Evolutionary conservation across 148 eudicot species (phyloP), one percentile per base, ranked within the genome.

Genomic region (Dianthus caryophyllus): DNA sequence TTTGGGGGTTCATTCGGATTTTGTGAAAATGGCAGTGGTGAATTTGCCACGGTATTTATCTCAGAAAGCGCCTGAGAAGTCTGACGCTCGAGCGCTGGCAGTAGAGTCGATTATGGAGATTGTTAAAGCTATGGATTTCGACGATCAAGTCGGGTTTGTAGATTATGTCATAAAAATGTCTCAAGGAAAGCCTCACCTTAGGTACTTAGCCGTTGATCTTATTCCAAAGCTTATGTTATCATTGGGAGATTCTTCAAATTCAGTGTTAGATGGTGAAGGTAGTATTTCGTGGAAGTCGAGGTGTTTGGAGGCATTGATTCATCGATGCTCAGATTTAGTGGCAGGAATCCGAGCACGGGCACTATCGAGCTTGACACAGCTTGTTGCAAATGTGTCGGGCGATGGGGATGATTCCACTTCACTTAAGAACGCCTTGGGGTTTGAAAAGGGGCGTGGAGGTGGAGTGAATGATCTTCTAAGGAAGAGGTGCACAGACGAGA

Each of bases 311-410:
- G 87, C 85, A 31, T 76, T 94, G 81, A 68, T 90, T 52, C 59
- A 82, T 26, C 88, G 99, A 20, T 90, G 97, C 61, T 86, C 96
- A 9, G 99, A 94, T 86, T 58, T 72, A 27, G 79, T 79, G 70
- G 96, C 88, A 51, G 90, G 81, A 52, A 83, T 94, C 73, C 77
- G 99, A 74, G 92, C 97, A 26, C 68, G 93, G 59, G 99, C 99
- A 68, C 46, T 90, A 55, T 76, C 87, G 41, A 94, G 83, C 76
- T 72, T 94, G 71, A 96, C 88, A 56, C 90, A 84, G 17, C 68
- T 90, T 55, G 82, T 90, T 38, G 87, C 77, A 48, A 72, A 61
- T 78, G 71, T 86, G 68, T 79, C 84, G 0, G 71, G 69, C 7
- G 71, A 81, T 65, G 81, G 79, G 55, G 49, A 68, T 50, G 78